These are phyloP conservation scores for Mortierella claussenii DNA, from an alignment of 192 early-diverging fungal species.

Conservation along the genomic window DNA sequence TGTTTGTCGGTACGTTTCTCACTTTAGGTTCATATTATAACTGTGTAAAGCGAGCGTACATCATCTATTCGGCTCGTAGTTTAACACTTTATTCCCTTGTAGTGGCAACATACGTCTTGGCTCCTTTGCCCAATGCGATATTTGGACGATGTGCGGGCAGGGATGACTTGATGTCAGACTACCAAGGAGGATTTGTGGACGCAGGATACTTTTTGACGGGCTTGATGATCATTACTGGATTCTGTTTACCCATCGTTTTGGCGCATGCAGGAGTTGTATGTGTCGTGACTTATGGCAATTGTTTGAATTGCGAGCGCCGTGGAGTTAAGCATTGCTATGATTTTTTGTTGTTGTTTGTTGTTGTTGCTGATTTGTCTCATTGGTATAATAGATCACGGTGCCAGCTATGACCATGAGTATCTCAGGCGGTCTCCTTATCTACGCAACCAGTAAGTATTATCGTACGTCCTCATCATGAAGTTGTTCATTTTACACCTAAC, in stretches of 20 bases:
- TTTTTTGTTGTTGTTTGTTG: no score
- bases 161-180: slow-evolving; percentile 76
- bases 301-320: no score
- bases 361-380: slow-evolving; percentile 1
- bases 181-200: slow-evolving; percentile 66
- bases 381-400: slow-evolving; percentile 69
- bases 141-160: slow-evolving; percentile 76
- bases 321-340: no score
- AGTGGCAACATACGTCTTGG: slow-evolving; percentile 91
- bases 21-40: no score
- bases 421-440: slow-evolving; percentile 90
- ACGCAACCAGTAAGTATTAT: slow-evolving; percentile 83
- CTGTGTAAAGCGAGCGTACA: no score
- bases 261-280: slow-evolving; percentile 83
- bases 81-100: no score
- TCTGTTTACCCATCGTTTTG: slow-evolving; percentile 84
- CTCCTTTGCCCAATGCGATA: slow-evolving; percentile 91
- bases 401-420: slow-evolving; percentile 93
- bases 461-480: no score
- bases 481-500: no score
- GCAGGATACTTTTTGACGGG: slow-evolving; percentile 89
- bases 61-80: no score
- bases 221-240: slow-evolving; percentile 92
- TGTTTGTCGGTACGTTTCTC: slow-evolving; percentile 75
- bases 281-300: no score